phyloP scores from a whole-genome alignment of 495 filamentous ascomycete species.

The Penicillium simplicissimum region DNA sequence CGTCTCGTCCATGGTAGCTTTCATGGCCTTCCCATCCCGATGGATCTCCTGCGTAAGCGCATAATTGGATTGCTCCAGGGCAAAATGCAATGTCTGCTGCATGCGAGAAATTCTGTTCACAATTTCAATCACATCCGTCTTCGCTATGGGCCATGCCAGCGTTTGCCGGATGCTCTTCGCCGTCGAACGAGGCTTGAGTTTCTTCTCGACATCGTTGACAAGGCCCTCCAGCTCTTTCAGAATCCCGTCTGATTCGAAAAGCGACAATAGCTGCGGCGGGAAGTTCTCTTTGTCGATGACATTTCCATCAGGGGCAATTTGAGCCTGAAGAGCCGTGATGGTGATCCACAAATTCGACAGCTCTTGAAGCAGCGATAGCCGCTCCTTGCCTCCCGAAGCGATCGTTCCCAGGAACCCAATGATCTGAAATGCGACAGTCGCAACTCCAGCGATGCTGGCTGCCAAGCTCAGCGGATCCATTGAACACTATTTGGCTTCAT shows the following conservation, averaged over 20 bases:
- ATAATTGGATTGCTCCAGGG: constrained; percentile 4
- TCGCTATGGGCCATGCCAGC: constrained; percentile 5
- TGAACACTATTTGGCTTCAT: not conserved
- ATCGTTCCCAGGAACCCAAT: constrained; percentile 5
- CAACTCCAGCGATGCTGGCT: constrained; percentile 9
- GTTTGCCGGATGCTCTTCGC: constrained; percentile 2
- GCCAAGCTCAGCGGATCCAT: constrained; percentile 10
- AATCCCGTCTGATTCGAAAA: not conserved
- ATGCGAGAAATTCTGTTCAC: not conserved
- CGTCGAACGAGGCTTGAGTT: constrained; percentile 5
- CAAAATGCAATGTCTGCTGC: constrained; percentile 7
- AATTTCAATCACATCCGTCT: constrained; percentile 5
- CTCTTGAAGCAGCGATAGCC: constrained; percentile 3
- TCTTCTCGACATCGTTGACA: constrained; percentile 3
- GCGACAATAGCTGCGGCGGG: not conserved
- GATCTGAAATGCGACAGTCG: constrained; percentile 9
- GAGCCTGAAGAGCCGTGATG: constrained; percentile 7
- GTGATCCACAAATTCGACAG: constrained; percentile 11
- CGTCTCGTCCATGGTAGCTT: constrained; percentile 1
- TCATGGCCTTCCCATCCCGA: constrained; percentile 6
- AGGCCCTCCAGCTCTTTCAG: constrained; percentile 1
- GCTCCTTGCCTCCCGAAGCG: constrained; percentile 1
- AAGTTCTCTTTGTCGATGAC: constrained; percentile 5
- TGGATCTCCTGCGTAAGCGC: constrained; percentile 6
- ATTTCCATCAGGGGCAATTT: constrained; percentile 6